Conservation (phyloP, 2,329 filamentous ascomycete species). For the Lachnellula suecica region DNA sequence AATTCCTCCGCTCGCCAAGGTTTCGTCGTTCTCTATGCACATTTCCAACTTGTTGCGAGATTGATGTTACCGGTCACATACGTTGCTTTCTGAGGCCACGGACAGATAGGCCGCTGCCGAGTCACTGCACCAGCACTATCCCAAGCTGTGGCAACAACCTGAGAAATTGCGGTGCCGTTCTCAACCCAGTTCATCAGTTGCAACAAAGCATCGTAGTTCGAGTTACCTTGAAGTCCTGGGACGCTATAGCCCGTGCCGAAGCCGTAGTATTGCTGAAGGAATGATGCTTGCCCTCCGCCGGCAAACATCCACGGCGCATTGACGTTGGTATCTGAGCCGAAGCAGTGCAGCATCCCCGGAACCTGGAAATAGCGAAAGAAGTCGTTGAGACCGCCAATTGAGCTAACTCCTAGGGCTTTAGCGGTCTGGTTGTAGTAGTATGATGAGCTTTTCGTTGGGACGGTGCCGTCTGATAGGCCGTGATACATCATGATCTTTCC, state of each 20-base stretch:
- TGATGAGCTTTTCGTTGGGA: conserved; percentile 49
- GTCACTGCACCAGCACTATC: background rate
- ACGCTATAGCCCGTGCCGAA: conserved; percentile 11
- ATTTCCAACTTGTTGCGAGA: too few relatives aligned
- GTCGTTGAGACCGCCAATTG: background rate
- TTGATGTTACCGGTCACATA: too few relatives aligned
- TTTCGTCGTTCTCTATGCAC: too few relatives aligned
- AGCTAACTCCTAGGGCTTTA: conserved; percentile 18
- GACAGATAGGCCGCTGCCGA: background rate
- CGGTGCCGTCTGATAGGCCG: conserved; percentile 40
- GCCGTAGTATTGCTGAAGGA: background rate
- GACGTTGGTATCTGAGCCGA: conserved; percentile 2
- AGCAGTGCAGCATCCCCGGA: conserved; percentile 15
- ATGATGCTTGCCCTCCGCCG: background rate
- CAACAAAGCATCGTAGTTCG: conserved; percentile 16
- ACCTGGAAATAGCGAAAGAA: conserved; percentile 13
- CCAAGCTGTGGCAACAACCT: background rate
- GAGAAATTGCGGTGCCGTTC: conserved; percentile 24
- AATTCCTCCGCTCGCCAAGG: too few relatives aligned
- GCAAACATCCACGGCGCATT: background rate
- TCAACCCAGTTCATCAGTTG: conserved; percentile 32
- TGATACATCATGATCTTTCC: conserved; percentile 16
- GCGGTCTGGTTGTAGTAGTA: conserved; percentile 49
- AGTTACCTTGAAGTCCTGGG: conserved; percentile 19
- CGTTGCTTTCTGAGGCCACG: background rate